Evolutionary conservation across 2,329 filamentous ascomycete species (phyloP), one percentile per base, ranked within the genome.

Genomic region (Nemania abortiva): DNA sequence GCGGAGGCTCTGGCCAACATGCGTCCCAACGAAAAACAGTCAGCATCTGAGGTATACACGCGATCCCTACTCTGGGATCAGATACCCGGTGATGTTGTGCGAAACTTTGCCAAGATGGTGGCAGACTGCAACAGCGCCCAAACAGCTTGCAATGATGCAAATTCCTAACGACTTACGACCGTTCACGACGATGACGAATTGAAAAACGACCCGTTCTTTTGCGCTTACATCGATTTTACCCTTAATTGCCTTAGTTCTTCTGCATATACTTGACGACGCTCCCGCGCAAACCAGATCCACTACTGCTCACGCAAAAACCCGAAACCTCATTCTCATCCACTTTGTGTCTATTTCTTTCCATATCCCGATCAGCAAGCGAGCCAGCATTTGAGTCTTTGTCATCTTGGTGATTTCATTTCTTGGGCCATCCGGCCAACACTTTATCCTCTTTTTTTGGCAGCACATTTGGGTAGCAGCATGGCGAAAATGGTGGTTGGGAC

Each of bases 61-160:
- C 89, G 95, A 66, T 97, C 94, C 71, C 87, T 98, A 70, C 89
- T 98, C 66, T 97, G 94, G 93, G 94, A 98, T 77, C 93, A 95
- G 81, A 95, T 98, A 75, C 95, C 96, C 15, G 88, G 90, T 75
- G 94, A 98, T 73, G 94, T 98, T 57, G 94, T 99, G 63, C 90
- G 91, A 75, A 94, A 95, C 79, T 98, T 98, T 84, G 93, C 92
- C 76, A 92, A 93, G 81, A 94, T 97, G 88, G 92, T 97, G 75
- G 89, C 92, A 72, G 92, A 96, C 77, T 91, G 88, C 82, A 91
- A 86, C 81, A 84, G 81, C 73, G 79, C 81, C 66, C 80, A 82
- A 76, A 78, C 79, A 67, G 80, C 81, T 79, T 80, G 81, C 80
- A 80, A 81, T 77, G 81, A 84, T 74, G 74, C 81, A 70, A 81